A percentile compares a stretch with the other conserved stretches of the same genome.
These are phyloP conservation scores for Mortierella sp. DNA, from an alignment of 371 early-diverging fungal species.

Conservation along the genomic window DNA sequence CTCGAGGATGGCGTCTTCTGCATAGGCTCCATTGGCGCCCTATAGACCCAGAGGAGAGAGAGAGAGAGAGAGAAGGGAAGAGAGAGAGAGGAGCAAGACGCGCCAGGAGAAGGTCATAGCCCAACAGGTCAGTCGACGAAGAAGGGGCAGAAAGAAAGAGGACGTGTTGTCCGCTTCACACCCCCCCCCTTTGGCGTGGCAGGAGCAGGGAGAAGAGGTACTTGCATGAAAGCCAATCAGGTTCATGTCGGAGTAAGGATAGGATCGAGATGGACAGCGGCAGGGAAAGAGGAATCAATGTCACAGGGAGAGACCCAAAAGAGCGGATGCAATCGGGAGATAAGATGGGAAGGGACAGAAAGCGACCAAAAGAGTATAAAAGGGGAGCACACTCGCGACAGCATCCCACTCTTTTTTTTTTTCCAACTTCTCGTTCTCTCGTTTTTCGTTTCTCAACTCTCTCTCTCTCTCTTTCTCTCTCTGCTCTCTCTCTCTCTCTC, in stretches of 20 bases:
- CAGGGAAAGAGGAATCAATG: no score
- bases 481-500: not conserved
- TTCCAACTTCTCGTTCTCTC: not conserved
- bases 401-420: not conserved
- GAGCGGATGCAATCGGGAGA: no score
- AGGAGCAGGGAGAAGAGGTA: not conserved
- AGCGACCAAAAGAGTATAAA: no score
- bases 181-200: not conserved
- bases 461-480: not conserved
- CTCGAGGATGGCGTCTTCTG: constrained; percentile 50
- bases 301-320: no score
- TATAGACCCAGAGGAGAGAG: not conserved
- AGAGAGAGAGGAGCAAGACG: not conserved
- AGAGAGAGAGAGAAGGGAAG: not conserved
- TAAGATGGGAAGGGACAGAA: no score
- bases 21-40: constrained; percentile 49
- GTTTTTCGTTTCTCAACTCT: not conserved
- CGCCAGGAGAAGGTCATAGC: not conserved
- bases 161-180: not conserved
- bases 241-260: constrained; percentile 27
- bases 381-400: no score
- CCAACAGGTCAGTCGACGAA: not conserved
- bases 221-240: constrained; percentile 48
- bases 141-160: not conserved
- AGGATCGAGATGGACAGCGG: no score